A percentile compares a stretch with the other conserved stretches of the same genome.
Evolutionary conservation across 192 early-diverging fungal genomes (phyloP).

Genomic region (Coemansia sp.): DNA sequence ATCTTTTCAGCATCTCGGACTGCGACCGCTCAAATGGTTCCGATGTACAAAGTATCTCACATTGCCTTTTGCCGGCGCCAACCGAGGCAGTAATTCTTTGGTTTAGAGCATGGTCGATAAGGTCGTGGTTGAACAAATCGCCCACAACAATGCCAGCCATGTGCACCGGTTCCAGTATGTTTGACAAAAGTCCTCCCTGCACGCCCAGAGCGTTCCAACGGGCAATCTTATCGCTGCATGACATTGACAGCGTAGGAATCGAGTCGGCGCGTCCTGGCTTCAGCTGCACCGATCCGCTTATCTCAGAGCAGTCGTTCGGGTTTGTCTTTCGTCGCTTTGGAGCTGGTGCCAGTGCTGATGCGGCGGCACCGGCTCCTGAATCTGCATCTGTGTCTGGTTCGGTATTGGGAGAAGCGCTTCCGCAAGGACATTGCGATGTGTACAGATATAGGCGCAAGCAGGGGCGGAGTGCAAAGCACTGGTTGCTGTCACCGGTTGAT

Average conservation of each 20-base stretch:
- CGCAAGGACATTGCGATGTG: conserved; percentile 46
- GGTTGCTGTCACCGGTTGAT: neutral
- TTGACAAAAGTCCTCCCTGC: conserved; percentile 66
- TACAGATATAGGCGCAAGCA: conserved; percentile 29
- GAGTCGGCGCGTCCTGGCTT: conserved; percentile 54
- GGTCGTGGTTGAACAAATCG: conserved; percentile 64
- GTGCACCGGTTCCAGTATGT: conserved; percentile 69
- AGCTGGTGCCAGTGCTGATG: no score
- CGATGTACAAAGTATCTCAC: conserved; percentile 16
- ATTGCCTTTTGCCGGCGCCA: conserved; percentile 10
- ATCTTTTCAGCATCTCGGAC: conserved; percentile 5
- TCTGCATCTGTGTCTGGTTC: neutral
- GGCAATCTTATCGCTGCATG: conserved; percentile 86
- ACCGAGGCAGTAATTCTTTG: conserved; percentile 32
- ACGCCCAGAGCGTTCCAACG: conserved; percentile 84
- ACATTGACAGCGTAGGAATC: conserved; percentile 50
- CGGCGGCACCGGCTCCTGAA: neutral
- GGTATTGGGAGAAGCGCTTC: conserved; percentile 21
- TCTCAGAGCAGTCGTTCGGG: neutral
- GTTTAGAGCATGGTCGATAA: conserved; percentile 68
- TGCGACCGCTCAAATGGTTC: conserved; percentile 38
- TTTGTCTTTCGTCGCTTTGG: conserved; percentile 21
- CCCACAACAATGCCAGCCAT: conserved; percentile 64
- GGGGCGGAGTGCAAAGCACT: neutral
- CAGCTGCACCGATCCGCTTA: conserved; percentile 26